Conservation (phyloP, 139 green algal genomes). For the Bryopsis sp. region DNA sequence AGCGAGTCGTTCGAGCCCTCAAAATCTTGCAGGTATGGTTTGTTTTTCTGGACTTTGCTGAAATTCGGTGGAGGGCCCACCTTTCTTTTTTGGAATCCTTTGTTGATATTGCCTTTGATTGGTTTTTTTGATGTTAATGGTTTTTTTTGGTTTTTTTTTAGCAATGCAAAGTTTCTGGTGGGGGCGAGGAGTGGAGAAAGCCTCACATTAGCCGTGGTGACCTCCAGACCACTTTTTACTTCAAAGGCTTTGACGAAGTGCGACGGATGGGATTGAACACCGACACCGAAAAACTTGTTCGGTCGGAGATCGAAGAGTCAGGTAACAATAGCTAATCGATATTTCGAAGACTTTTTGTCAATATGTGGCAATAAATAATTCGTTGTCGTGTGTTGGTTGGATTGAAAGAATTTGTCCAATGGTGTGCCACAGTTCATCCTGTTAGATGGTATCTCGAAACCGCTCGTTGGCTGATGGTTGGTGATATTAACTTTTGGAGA, state of each 20-base stretch:
- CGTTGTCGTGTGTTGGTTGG: too few relatives aligned
- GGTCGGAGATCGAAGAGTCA: too few relatives aligned
- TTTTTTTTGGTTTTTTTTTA: slow-evolving; percentile 16
- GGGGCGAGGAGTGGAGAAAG: slow-evolving; percentile 26
- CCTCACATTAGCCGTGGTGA: slow-evolving; percentile 50
- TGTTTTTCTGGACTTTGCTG: slow-evolving; percentile 1
- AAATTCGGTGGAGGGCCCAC: neutral
- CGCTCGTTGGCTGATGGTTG: too few relatives aligned
- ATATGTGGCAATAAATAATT: too few relatives aligned
- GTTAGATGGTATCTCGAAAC: too few relatives aligned
- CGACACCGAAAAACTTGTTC: slow-evolving; percentile 62
- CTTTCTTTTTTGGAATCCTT: neutral
- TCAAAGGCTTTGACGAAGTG: slow-evolving; percentile 89
- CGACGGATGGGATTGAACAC: slow-evolving; percentile 62
- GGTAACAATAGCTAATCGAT: too few relatives aligned
- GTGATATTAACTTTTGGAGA: too few relatives aligned
- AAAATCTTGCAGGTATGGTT: slow-evolving; percentile 47
- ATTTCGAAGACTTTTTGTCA: too few relatives aligned
- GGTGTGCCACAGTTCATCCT: too few relatives aligned
- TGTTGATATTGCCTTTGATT: too few relatives aligned
- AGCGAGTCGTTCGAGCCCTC: slow-evolving; percentile 70
- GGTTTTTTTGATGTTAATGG: slow-evolving; percentile 3
- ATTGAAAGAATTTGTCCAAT: too few relatives aligned
- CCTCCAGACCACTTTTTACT: slow-evolving; percentile 71
- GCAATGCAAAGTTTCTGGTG: slow-evolving; percentile 16